A percentile compares a stretch with the other conserved stretches of the same genome.
These are phyloP conservation scores for Colletotrichum neosansevieriae DNA, from an alignment of 2,329 filamentous ascomycete genomes.

Conservation along the genomic window DNA sequence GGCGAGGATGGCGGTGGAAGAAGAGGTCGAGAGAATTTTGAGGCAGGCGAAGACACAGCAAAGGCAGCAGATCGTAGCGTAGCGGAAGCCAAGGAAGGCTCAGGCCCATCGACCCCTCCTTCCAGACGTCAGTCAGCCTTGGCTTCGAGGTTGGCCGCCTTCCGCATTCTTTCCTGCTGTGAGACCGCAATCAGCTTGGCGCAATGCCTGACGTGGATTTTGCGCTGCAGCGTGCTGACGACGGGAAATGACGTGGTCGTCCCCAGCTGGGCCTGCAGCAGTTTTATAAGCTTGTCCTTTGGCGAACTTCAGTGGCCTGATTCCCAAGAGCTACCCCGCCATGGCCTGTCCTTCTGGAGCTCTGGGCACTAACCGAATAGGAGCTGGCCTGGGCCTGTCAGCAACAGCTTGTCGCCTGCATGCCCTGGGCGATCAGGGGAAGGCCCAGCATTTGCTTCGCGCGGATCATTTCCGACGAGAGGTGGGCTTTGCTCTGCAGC, in stretches of 20 bases:
- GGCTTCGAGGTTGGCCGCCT: not conserved
- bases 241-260: conserved; percentile 26
- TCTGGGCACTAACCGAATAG: conserved; percentile 13
- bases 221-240: not conserved
- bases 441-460: not conserved
- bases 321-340: conserved; percentile 34
- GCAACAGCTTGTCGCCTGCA: not conserved
- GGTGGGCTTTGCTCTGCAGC: no score
- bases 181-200: not conserved
- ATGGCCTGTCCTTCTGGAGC: conserved; percentile 22
- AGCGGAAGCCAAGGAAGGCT: not conserved
- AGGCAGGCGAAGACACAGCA: not conserved
- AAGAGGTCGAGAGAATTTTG: not conserved
- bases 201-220: not conserved
- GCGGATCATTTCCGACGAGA: no score
- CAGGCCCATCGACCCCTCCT: not conserved
- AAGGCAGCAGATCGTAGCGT: not conserved
- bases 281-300: conserved; percentile 23
- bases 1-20: not conserved
- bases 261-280: not conserved
- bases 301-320: conserved; percentile 7
- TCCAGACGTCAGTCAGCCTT: conserved; percentile 1
- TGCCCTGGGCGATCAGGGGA: conserved; percentile 19
- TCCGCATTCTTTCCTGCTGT: not conserved
- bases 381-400: not conserved